Evolutionary conservation across 2,329 filamentous ascomycete genomes (phyloP).

Genomic region (Xylaria sp.): DNA sequence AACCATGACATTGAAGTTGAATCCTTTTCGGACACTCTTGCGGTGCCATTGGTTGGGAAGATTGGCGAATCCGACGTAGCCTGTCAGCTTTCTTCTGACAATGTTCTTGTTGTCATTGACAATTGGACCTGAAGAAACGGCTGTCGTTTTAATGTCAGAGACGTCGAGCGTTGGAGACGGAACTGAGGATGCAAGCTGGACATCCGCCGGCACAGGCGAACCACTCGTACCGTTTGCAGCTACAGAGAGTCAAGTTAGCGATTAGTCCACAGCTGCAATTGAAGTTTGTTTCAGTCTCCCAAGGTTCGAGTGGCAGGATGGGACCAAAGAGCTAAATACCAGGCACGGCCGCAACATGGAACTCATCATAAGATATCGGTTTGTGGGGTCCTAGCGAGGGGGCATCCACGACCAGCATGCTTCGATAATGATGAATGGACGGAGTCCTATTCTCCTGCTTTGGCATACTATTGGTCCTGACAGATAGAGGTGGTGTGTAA

Average conservation of each 20-base stretch:
- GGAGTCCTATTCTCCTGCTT: conserved; percentile 51
- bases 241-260: conserved; percentile 54
- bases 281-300: conserved; percentile 36
- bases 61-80: conserved; percentile 98
- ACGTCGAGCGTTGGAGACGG: conserved; percentile 54
- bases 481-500: conserved; percentile 43
- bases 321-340: conserved; percentile 40
- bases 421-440: conserved; percentile 56
- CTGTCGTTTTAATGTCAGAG: conserved; percentile 47
- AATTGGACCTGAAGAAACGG: conserved; percentile 56
- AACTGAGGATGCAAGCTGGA: conserved; percentile 56
- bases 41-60: conserved; percentile 99
- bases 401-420: conserved; percentile 64
- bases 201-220: conserved; percentile 55
- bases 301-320: conserved; percentile 43
- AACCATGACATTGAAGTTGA: conserved; percentile 99
- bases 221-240: conserved; percentile 54
- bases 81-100: conserved; percentile 96
- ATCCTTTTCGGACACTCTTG: conserved; percentile 99
- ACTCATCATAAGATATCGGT: conserved; percentile 60
- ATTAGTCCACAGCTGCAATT: conserved; percentile 24
- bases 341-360: conserved; percentile 51
- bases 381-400: conserved; percentile 58
- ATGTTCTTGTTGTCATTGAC: conserved; percentile 87
- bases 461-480: conserved; percentile 51